Evolutionary conservation across 2,329 filamentous ascomycete species (phyloP), one percentile per base, ranked within the genome.

Genomic region (Colletotrichum cereale): DNA sequence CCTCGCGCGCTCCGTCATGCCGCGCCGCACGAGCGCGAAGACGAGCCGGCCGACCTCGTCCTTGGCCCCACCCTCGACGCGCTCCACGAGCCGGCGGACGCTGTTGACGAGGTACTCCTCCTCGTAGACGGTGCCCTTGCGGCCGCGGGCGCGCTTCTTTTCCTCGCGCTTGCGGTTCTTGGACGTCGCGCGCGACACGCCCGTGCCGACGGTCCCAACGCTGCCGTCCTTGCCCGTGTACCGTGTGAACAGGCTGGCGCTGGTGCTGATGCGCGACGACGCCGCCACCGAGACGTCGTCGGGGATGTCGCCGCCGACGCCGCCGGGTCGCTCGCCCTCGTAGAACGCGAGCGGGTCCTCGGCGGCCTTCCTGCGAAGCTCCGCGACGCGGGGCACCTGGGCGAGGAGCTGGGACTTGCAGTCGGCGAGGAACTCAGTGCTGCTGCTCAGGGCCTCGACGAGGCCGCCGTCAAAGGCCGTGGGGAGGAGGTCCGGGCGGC

Each of bases 91-190:
- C 31, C 96, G 87, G 16, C 92, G 89, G 44, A 98, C 91, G 75
- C 92, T 96, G 80, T 95, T 96, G 70, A 97, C 91, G 6, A 99
- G 88, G 80, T 99, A 99, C 81, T 98, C 96, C 79, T 98, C 96
- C 81, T 99, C 96, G 81, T 99, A 99, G 6, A 99, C 93, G 21
- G 94, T 97, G 14, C 96, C 96, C 85, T 98, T 98, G 80, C 97
- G 96, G 31, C 96, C 96, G 10, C 94, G 87, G 0, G 96, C 96
- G 21, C 96, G 90, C 87, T 99, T 99, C 80, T 97, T 91, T 85
- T 99, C 96, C 82, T 99, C 96, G 26, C 95, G 88, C 31, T 92
- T 87, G 63, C 95, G 90, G 79, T 97, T 98, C 86, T 96, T 97
- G 78, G 90, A 93, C 50, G 94, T 97, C 70, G 92, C 92, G 16